Base-by-base conservation (phyloP, 75 land plant species). In the Adiantum capillusveneris region DNA sequence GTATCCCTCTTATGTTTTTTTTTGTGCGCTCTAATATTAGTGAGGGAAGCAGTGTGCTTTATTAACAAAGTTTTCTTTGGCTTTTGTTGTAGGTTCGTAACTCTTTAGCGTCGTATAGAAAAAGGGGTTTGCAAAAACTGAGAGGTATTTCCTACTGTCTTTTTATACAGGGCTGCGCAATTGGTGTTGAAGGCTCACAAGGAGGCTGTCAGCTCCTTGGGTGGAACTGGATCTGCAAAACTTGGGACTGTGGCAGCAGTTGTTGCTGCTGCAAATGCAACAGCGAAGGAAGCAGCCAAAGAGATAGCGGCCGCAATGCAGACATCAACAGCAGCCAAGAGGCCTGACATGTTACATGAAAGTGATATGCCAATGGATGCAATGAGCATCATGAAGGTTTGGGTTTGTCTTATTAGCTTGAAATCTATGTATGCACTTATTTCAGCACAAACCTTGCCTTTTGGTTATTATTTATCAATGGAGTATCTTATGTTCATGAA, bases 231-330 rank as follows among this genome's bases (percentile, higher is more conserved):
- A 20, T 70, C 84, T 50, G 79, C 90, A 9, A 81, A 79, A 57
- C 48, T 90, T 17, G 98, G 98, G 68, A 86, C 91, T 44, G 96
- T 94, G 56, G 90, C 96, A 20, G 83, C 98, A 58, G 91, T 86
- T 11, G 96, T 94, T 62, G 90, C 98, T 68, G 98, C 98, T 62
- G 98, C 98, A 34, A 94, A 94, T 69, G 81, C 95, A 58, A 79
- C 85, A 25, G 98, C 96, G 28, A 65, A 52, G 53, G 98, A 94
- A 62, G 78, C 87, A 57, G 75, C 84, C 29, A 94, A 86, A 78
- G 98, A 89, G 74, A 79, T 88, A 67, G 88, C 75, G 57, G 76
- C 81, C 34, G 93, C 84, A 55, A 75, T 94, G 85, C 79, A 81
- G 44, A 73, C 76, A 26, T 74, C 96, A 22, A 70, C 81, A 64